Evolutionary conservation across 257 asterid species (phyloP), one percentile per base, ranked within the genome.

Genomic region (Nicotiana paniculata): DNA sequence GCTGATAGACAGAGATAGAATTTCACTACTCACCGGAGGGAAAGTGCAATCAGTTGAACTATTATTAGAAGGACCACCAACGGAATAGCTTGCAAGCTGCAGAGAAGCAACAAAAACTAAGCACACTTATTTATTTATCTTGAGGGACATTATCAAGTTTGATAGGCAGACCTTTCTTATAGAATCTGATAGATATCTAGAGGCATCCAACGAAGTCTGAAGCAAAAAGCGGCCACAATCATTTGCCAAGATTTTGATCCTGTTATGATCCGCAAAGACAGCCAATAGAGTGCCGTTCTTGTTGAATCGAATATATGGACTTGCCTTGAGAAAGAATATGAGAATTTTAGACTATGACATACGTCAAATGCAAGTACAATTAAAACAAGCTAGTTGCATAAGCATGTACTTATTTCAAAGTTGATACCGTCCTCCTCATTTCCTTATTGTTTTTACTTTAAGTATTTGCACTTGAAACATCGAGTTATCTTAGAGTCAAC

Each of bases 221-320:
- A 94, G 90, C 92, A 89, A 70, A 82, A 75, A 81, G 66, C 62
- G 82, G 37, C 95, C 93, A 58, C 17, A 63, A 37, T 88, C 89
- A 68, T 89, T 90, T 46, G 89, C 96, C 89, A 93, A 89, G 86
- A 93, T 90, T 88, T 92, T 92, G 81, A 92, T 88, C 87, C 65
- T 86, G 82, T 86, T 82, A 51, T 83, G 62, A 63, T 86, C 86
- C 70, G 92, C 90, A 80, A 82, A 90, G 82, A 90, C 92, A 24
- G 97, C 98, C 90, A 92, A 69, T 67, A 93, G 59, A 80, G 81
- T 85, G 59, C 97, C 96, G 33, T 83, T 79, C 76, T 81, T 89
- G 88, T 85, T 91, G 90, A 93, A 88, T 87, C 93, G 83, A 76
- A 93, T 37, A 82, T 78, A 82, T 9, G 98, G 97, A 35, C 81